Conservation (phyloP, 2,329 filamentous ascomycete genomes). For the Diaporthe sp. region DNA sequence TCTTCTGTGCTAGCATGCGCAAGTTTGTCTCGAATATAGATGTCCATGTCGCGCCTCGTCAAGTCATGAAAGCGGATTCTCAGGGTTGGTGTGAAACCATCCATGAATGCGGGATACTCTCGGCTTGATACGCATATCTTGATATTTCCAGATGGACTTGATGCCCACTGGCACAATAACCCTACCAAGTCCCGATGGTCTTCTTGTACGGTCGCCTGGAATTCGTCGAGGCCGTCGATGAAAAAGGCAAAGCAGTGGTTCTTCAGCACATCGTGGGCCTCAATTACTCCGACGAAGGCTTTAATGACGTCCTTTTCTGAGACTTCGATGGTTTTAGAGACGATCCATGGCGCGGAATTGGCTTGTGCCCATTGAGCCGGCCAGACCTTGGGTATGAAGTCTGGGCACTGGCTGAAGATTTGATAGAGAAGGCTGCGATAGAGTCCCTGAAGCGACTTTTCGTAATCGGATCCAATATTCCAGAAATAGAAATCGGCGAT, state of each 20-base stretch:
- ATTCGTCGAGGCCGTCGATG: constrained; percentile 31
- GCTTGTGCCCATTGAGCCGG: constrained; percentile 2
- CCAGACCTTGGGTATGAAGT: not conserved
- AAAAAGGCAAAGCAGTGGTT: constrained; percentile 2
- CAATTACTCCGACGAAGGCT: not conserved
- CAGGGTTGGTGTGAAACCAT: not conserved
- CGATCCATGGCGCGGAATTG: not conserved
- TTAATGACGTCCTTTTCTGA: not conserved
- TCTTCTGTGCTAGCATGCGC: not conserved
- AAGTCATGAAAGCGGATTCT: constrained; percentile 20
- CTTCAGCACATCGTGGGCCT: not conserved
- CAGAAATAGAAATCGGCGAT: constrained; percentile 22
- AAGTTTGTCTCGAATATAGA: constrained; percentile 26
- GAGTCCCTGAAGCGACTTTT: constrained; percentile 15
- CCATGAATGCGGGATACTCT: constrained; percentile 21
- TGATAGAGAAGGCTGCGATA: constrained; percentile 4
- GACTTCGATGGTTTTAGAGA: not conserved
- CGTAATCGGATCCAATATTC: constrained; percentile 23
- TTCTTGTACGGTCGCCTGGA: not conserved
- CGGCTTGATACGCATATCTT: constrained; percentile 25
- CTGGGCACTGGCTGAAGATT: constrained; percentile 15
- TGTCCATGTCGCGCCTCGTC: constrained; percentile 14
- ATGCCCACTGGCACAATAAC: not conserved
- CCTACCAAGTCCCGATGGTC: constrained; percentile 8
- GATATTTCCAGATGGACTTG: not conserved